A percentile compares a stretch with the other conserved stretches of the same genome.
These are phyloP conservation scores for Scedosporium boydii DNA, from an alignment of 2,329 filamentous ascomycete species.

Conservation along the genomic window DNA sequence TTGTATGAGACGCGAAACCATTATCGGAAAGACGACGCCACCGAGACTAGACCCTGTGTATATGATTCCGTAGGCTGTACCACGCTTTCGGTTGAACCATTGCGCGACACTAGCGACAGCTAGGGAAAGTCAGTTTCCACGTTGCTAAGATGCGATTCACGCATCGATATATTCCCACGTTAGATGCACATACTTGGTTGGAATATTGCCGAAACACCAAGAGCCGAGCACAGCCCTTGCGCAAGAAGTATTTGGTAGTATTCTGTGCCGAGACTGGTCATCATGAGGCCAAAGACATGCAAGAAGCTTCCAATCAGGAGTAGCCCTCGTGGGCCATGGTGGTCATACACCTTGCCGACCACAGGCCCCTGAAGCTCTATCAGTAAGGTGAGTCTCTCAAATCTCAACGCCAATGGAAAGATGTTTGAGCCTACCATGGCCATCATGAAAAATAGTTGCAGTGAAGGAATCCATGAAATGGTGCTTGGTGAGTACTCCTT, in stretches of 20 bases:
- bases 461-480: slow-evolving; percentile 52
- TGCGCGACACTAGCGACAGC: neutral
- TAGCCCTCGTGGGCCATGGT: slow-evolving; percentile 48
- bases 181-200: slow-evolving; percentile 15
- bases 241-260: slow-evolving; percentile 31
- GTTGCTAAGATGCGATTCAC: neutral
- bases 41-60: slow-evolving; percentile 20
- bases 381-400: slow-evolving; percentile 12
- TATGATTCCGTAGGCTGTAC: slow-evolving; percentile 17
- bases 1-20: slow-evolving; percentile 19
- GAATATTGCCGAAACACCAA: slow-evolving; percentile 26
- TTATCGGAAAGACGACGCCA: slow-evolving; percentile 24
- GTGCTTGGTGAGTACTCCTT: slow-evolving; percentile 38
- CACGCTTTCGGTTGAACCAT: slow-evolving; percentile 16
- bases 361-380: slow-evolving; percentile 37
- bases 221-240: slow-evolving; percentile 25
- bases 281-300: slow-evolving; percentile 54
- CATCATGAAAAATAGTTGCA: slow-evolving; percentile 48
- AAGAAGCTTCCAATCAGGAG: slow-evolving; percentile 41
- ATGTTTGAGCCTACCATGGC: slow-evolving; percentile 20
- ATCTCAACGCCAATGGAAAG: too few relatives aligned
- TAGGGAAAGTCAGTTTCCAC: neutral
- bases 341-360: slow-evolving; percentile 53
- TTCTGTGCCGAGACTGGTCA: slow-evolving; percentile 39
- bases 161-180: too few relatives aligned